Evolutionary conservation across 2,329 filamentous ascomycete species (phyloP), one percentile per base, ranked within the genome.

Genomic region (Botrytis squamosa): DNA sequence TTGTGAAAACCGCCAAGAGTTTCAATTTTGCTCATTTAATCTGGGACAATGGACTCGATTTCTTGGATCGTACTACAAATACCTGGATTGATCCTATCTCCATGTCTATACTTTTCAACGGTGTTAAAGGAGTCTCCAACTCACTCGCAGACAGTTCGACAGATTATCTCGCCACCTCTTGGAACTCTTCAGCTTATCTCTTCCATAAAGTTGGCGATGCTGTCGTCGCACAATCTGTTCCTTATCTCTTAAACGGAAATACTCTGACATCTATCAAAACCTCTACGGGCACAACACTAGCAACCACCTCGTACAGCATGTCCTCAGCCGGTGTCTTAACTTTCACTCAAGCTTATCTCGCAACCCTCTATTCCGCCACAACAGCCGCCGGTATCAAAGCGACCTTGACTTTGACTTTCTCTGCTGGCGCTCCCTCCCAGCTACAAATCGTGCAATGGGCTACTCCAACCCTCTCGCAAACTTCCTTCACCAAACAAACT

Each of bases 11-110:
- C 0, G 85, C 86, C 0, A 82, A 81, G 1, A 83, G 85, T 64
- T 86, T 88, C 76, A 83, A 85, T 75, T 87, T 86, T 12, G 80
- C 85, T 1, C 83, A 85, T 5, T 82, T 89, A 1, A 79, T 90
- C 9, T 90, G 88, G 88, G 88, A 90, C 77, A 90, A 89, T 74
- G 88, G 88, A 0, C 78, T 83, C 3, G 88, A 89, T 76, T 85
- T 88, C 59, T 82, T 89, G 18, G 83, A 90, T 76, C 85, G 88
- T 55, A 81, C 80, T 3, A 82, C 84, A 0, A 83, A 84, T 64
- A 76, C 78, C 3, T 90, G 87, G 87, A 82, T 85, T 29, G 88
- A 90, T 75, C 81, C 82, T 0, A 83, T 85, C 0, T 83, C 84
- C 0, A 78, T 87, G 7, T 81, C 84, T 9, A 86, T 90, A 74